Conservation (phyloP, 2,329 filamentous ascomycete species). For the Paramyrothecium sp. region DNA sequence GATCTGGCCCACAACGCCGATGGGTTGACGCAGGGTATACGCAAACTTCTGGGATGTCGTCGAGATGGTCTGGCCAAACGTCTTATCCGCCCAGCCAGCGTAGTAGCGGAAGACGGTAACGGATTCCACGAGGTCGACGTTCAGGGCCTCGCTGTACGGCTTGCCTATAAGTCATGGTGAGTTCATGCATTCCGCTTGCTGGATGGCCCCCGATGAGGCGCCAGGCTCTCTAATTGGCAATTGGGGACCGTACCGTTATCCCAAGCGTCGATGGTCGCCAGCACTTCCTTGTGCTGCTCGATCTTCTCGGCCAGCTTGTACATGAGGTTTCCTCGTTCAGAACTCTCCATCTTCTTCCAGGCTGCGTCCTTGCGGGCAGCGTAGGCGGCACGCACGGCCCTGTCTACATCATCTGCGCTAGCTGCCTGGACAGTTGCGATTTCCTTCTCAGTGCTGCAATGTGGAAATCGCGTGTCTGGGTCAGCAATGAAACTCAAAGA, state of each 20-base stretch:
- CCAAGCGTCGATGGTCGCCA: conserved; percentile 65
- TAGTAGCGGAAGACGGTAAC: conserved; percentile 29
- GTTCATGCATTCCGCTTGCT: conserved; percentile 32
- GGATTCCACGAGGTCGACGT: conserved; percentile 57
- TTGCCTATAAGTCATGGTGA: conserved; percentile 35
- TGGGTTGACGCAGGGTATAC: conserved; percentile 59
- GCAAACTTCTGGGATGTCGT: conserved; percentile 72
- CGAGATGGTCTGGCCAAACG: conserved; percentile 77
- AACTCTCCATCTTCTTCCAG: conserved; percentile 66
- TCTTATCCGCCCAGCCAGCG: conserved; percentile 84
- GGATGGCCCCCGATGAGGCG: background rate
- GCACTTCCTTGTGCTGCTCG: conserved; percentile 54
- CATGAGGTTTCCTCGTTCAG: conserved; percentile 66
- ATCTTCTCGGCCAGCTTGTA: conserved; percentile 61
- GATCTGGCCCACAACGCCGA: conserved; percentile 78
- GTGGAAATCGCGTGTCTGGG: background rate
- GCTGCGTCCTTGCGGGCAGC: conserved; percentile 63
- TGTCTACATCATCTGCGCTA: conserved; percentile 24
- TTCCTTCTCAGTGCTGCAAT: conserved; percentile 22
- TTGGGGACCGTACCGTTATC: conserved; percentile 38
- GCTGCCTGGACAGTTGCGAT: conserved; percentile 26
- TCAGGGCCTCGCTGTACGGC: conserved; percentile 59
- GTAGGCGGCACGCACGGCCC: conserved; percentile 46
- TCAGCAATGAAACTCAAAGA: background rate
- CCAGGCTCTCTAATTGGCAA: background rate